Percentiles rank a stretch among this genome's conserved stretches.
These are phyloP conservation scores for Ascochyta fabae DNA, from an alignment of 2,329 filamentous ascomycete species.

Conservation along the genomic window DNA sequence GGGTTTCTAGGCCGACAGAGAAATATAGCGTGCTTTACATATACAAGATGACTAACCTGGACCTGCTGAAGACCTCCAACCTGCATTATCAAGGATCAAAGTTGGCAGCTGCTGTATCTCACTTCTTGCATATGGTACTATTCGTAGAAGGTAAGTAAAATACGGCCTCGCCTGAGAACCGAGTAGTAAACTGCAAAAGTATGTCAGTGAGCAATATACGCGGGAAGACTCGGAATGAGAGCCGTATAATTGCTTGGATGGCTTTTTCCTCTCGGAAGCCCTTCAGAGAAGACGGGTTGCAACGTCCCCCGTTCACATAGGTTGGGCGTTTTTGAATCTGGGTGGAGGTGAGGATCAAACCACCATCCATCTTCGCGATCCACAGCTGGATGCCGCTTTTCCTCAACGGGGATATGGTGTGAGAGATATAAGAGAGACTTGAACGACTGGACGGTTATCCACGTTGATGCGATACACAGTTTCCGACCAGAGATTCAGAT, in stretches of 20 bases:
- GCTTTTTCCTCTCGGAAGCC: background rate
- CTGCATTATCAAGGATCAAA: no score
- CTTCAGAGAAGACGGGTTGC: background rate
- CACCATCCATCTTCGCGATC: slow-evolving; percentile 8
- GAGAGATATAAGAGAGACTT: slow-evolving; percentile 1
- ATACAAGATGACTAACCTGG: no score
- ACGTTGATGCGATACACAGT: background rate
- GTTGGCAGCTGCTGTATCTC: no score
- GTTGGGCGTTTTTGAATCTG: slow-evolving; percentile 1
- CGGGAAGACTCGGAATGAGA: background rate
- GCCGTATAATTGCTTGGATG: no score
- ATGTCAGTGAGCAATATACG: background rate
- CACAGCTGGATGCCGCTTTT: slow-evolving; percentile 17
- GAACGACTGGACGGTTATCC: background rate
- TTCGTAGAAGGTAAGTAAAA: no score
- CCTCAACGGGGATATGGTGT: slow-evolving; percentile 10
- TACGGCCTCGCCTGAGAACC: no score
- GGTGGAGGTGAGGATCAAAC: slow-evolving; percentile 12
- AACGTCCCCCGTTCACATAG: background rate
- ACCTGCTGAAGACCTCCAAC: no score
- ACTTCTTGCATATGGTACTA: no score
- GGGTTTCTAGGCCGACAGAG: no score
- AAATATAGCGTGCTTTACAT: no score
- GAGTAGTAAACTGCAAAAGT: no score
- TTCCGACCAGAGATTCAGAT: background rate